phyloP scores from a whole-genome alignment of 495 filamentous ascomycete species.

The Xylaria cubensis region DNA sequence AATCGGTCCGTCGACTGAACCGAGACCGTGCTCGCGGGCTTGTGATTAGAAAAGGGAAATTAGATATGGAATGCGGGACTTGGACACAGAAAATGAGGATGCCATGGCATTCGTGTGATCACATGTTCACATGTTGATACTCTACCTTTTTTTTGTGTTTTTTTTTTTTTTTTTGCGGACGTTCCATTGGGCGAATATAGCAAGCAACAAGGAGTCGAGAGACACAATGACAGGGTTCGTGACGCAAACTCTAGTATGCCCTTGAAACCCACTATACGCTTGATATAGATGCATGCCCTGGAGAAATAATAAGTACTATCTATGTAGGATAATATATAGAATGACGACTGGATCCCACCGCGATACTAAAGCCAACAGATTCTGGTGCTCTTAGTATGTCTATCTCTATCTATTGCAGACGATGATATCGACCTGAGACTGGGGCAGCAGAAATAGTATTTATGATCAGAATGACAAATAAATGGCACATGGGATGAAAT shows the following conservation, averaged over 20 bases:
- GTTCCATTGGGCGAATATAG: slow-evolving; percentile 5
- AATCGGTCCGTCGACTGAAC: background rate
- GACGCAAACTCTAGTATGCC: background rate
- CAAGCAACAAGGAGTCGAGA: slow-evolving; percentile 4
- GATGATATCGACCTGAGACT: background rate
- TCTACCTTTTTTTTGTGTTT: background rate
- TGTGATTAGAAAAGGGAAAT: background rate
- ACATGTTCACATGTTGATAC: background rate
- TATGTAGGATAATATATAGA: background rate
- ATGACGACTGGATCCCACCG: background rate
- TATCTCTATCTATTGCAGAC: background rate
- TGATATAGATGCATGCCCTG: background rate
- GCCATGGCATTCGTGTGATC: background rate
- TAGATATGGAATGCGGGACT: slow-evolving; percentile 7
- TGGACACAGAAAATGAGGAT: slow-evolving; percentile 2
- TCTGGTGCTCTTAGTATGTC: background rate
- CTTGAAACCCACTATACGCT: background rate
- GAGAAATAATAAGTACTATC: background rate
- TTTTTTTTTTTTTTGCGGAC: background rate
- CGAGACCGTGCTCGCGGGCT: background rate
- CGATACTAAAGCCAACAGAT: background rate
- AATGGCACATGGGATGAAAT: background rate
- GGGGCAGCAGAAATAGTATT: background rate
- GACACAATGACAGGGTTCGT: slow-evolving; percentile 4
- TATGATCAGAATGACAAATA: background rate